Evolutionary conservation across 2,329 filamentous ascomycete species (phyloP).

Genomic region (Ascochyta koolunga): DNA sequence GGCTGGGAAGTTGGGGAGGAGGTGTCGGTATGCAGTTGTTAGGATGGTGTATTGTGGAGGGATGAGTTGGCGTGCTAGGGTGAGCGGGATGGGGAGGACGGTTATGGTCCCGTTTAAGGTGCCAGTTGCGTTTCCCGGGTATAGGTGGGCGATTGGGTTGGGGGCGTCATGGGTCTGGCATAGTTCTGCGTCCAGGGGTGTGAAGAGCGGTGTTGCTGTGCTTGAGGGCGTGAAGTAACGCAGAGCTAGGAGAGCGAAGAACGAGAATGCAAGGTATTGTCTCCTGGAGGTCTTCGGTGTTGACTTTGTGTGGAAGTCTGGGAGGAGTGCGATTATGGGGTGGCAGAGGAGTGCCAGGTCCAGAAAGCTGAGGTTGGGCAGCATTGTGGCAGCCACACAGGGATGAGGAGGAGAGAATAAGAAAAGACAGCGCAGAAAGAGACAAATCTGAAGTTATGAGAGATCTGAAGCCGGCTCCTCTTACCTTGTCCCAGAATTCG

Average conservation of each 20-base stretch:
- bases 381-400: neutral
- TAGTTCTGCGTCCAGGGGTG: neutral
- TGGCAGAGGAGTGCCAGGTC: conserved; percentile 42
- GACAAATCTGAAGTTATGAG: neutral
- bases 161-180: conserved; percentile 44
- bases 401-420: neutral
- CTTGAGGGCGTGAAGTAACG: conserved; percentile 18
- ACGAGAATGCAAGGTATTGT: conserved; percentile 27
- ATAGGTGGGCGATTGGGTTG: conserved; percentile 58
- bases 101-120: conserved; percentile 61
- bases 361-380: neutral
- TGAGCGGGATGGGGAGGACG: conserved; percentile 59
- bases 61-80: conserved; percentile 55
- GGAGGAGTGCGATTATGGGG: conserved; percentile 38
- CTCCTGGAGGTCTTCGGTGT: conserved; percentile 8
- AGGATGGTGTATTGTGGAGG: conserved; percentile 58
- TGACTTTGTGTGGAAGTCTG: conserved; percentile 26
- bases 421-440: neutral
- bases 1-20: conserved; percentile 57
- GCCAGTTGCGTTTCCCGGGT: conserved; percentile 58
- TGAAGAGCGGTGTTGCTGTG: neutral
- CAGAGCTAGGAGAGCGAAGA: conserved; percentile 25
- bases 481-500: conserved; percentile 8
- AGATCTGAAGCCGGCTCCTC: conserved; percentile 1
- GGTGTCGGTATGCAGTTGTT: conserved; percentile 54